Percentiles rank a stretch among this genome's conserved stretches.
Evolutionary conservation across 164 flowering plant species (phyloP).

Genomic region (Hamamelis virginiana): DNA sequence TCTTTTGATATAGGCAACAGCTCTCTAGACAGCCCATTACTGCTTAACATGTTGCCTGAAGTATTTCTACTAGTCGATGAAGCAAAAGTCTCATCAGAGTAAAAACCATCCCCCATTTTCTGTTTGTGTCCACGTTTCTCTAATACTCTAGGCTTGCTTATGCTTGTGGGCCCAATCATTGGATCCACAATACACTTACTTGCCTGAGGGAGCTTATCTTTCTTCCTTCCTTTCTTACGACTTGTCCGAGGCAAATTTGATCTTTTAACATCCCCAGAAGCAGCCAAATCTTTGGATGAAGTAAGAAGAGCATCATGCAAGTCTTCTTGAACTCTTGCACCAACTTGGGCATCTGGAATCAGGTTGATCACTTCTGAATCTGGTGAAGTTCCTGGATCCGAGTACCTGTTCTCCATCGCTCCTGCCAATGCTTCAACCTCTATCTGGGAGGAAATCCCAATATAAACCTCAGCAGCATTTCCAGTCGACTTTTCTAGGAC

Average conservation of each 20-base stretch:
- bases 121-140: conserved; percentile 22
- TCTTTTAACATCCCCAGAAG: conserved; percentile 23
- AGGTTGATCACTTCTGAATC: conserved; percentile 80
- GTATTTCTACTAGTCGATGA: conserved; percentile 17
- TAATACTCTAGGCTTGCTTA: conserved; percentile 17
- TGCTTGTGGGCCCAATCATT: conserved; percentile 15
- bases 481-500: conserved; percentile 25
- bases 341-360: conserved; percentile 36
- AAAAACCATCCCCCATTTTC: conserved; percentile 17
- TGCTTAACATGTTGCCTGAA: conserved; percentile 22
- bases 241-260: conserved; percentile 15
- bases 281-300: conserved; percentile 24
- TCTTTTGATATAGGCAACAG: conserved; percentile 12
- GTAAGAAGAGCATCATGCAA: conserved; percentile 27
- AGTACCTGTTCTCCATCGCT: conserved; percentile 28
- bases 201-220: conserved; percentile 14
- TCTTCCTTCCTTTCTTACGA: conserved; percentile 38
- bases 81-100: conserved; percentile 17
- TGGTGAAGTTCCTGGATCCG: conserved; percentile 77
- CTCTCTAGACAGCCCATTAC: conserved; percentile 15
- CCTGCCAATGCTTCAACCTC: conserved; percentile 28
- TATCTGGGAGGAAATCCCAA: conserved; percentile 19
- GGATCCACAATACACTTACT: conserved; percentile 14
- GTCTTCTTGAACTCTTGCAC: conserved; percentile 28
- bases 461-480: conserved; percentile 24